These are phyloP conservation scores for Tulasnella calospora DNA, from an alignment of 768 basidiomycete genomes.

Conservation along the genomic window DNA sequence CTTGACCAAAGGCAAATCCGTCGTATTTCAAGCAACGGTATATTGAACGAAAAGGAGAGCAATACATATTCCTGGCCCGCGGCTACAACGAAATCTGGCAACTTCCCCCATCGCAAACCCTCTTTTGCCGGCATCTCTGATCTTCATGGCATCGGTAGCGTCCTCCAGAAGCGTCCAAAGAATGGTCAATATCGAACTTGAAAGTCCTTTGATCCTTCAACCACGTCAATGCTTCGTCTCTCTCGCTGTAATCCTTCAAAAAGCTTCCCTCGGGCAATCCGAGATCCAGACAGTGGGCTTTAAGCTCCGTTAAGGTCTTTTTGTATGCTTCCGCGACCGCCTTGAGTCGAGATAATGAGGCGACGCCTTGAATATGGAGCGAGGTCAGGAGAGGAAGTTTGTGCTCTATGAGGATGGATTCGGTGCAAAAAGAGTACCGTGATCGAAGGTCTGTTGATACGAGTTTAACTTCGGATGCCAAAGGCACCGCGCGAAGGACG, in stretches of 20 bases:
- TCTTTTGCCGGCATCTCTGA: background rate
- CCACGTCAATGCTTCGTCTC: background rate
- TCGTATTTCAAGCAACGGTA: background rate
- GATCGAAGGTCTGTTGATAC: background rate
- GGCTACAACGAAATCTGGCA: background rate
- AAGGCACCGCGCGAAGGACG: background rate
- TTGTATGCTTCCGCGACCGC: background rate
- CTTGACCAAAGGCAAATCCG: background rate
- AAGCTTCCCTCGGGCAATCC: background rate
- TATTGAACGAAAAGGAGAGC: background rate
- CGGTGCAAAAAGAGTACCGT: background rate
- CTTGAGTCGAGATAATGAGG: background rate
- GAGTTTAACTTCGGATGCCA: background rate
- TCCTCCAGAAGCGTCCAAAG: background rate
- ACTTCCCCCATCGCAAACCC: background rate
- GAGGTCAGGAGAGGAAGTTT: background rate
- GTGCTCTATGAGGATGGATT: background rate
- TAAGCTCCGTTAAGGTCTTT: background rate
- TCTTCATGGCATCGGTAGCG: background rate
- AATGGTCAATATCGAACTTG: background rate
- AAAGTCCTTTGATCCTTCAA: background rate
- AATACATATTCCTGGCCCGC: too few relatives aligned
- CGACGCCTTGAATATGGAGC: background rate
- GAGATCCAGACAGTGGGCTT: background rate
- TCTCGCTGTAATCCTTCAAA: background rate